Conservation (phyloP, 805 yeast genomes). For the Schwanniomyces pseudopolymorphus region DNA sequence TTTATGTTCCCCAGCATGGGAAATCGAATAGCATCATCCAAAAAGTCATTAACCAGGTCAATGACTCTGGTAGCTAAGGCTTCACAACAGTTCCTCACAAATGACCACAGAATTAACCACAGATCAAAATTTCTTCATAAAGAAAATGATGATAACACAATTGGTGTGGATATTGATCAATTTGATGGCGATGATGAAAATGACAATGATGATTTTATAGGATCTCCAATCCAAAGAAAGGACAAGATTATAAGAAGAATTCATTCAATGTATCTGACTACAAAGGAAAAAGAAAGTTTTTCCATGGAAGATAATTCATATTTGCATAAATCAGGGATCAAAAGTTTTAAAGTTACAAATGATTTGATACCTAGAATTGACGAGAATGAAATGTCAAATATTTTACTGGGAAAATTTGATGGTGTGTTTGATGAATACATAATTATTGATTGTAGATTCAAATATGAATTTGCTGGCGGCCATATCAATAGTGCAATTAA, state of each 20-base stretch:
- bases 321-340: constrained; percentile 26
- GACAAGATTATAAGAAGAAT: constrained; percentile 51
- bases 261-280: constrained; percentile 66
- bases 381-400: constrained; percentile 54
- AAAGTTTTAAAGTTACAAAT: constrained; percentile 32
- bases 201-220: background rate
- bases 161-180: constrained; percentile 12
- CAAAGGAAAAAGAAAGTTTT: constrained; percentile 25
- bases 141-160: constrained; percentile 14
- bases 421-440: constrained; percentile 54
- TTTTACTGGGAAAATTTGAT: constrained; percentile 52
- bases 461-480: constrained; percentile 90
- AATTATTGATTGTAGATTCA: constrained; percentile 87
- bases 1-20: constrained; percentile 20
- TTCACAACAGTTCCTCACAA: constrained; percentile 10
- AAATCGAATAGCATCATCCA: constrained; percentile 18
- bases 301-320: constrained; percentile 31
- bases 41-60: constrained; percentile 17
- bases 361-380: constrained; percentile 73
- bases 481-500: constrained; percentile 85
- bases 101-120: constrained; percentile 3
- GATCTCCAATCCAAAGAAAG: constrained; percentile 25
- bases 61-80: constrained; percentile 19
- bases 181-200: background rate
- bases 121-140: constrained; percentile 8